Evolutionary conservation across 1,284 basidiomycete species (phyloP).

Genomic region (Wolfiporia cocos): DNA sequence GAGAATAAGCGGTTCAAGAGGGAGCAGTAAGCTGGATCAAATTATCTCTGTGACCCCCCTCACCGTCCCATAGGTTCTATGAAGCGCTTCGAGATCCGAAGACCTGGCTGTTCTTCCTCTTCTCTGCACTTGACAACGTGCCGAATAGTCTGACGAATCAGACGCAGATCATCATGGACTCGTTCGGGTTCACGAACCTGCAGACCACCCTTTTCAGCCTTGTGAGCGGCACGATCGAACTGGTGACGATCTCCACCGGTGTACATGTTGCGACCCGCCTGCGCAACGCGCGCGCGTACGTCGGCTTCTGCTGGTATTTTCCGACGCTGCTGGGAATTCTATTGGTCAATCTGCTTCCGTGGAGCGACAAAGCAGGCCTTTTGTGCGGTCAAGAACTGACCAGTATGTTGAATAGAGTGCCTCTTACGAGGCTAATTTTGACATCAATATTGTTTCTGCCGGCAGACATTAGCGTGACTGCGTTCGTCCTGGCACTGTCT

Average conservation of each 20-base stretch:
- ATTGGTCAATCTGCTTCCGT: slow-evolving; percentile 59
- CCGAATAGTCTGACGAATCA: slow-evolving; percentile 72
- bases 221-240: slow-evolving; percentile 63
- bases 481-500: slow-evolving; percentile 59
- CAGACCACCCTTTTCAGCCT: slow-evolving; percentile 68
- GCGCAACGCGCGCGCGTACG: slow-evolving; percentile 50
- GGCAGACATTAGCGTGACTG: slow-evolving; percentile 26
- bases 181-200: slow-evolving; percentile 58
- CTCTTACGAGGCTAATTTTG: no score
- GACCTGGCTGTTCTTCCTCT: slow-evolving; percentile 65
- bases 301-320: slow-evolving; percentile 51
- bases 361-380: slow-evolving; percentile 54
- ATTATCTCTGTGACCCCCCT: neutral
- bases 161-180: slow-evolving; percentile 59
- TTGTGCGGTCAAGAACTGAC: slow-evolving; percentile 37
- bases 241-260: slow-evolving; percentile 56
- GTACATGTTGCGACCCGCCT: slow-evolving; percentile 50
- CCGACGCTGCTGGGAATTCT: slow-evolving; percentile 56
- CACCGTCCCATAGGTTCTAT: slow-evolving; percentile 39
- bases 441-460: neutral
- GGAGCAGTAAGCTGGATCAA: slow-evolving; percentile 33
- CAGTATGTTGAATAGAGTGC: no score
- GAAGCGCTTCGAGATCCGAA: slow-evolving; percentile 65
- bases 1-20: slow-evolving; percentile 34
- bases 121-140: slow-evolving; percentile 55